phyloP scores from a whole-genome alignment of 257 asterid genomes.

The Ehretia macrophylla region DNA sequence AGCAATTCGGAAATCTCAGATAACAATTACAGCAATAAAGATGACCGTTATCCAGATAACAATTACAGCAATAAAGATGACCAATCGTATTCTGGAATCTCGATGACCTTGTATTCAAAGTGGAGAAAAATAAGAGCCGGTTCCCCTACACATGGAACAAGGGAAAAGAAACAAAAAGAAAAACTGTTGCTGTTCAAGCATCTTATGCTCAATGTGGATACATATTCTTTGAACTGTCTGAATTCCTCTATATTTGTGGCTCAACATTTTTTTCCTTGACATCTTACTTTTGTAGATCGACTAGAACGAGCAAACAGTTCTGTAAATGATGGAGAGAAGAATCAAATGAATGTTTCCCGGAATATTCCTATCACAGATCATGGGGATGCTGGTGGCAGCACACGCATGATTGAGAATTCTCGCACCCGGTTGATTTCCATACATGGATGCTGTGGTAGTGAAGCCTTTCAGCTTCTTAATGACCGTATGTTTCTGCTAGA shows the following conservation, averaged over 20 bases:
- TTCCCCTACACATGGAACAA: no score
- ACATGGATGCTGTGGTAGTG: constrained; percentile 66
- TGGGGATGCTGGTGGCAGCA: constrained; percentile 50
- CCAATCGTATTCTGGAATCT: no score
- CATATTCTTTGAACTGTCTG: no score
- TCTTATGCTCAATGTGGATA: no score
- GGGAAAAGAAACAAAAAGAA: no score
- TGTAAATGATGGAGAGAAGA: constrained; percentile 63
- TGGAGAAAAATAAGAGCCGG: no score
- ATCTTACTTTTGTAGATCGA: constrained; percentile 47
- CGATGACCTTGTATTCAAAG: no score
- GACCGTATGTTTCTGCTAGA: constrained; percentile 48
- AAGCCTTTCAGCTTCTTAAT: constrained; percentile 64
- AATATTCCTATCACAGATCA: constrained; percentile 41
- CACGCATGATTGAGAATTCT: constrained; percentile 39
- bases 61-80: no score
- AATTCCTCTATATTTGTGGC: neutral
- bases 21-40: no score
- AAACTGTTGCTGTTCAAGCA: no score
- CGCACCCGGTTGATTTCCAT: constrained; percentile 51
- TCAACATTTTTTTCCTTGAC: constrained; percentile 1
- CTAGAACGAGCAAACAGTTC: constrained; percentile 63
- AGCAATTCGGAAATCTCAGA: no score
- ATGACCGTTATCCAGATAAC: no score
- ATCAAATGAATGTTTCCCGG: constrained; percentile 40